phyloP scores from a whole-genome alignment of 2,329 filamentous ascomycete species.

The Pseudopyricularia cyperi region DNA sequence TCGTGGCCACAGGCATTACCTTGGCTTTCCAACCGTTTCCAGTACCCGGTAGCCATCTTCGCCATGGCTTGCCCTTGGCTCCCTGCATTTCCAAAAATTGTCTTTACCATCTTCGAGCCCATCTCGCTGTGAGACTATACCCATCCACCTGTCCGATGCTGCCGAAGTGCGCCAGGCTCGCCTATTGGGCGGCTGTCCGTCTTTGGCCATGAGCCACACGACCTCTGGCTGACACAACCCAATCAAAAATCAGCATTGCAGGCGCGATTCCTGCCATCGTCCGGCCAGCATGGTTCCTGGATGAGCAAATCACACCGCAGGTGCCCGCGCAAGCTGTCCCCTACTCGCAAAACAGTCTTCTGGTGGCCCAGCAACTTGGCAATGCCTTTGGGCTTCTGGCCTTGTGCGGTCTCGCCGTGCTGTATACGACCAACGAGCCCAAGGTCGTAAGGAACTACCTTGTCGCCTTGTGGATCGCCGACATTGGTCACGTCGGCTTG shows the following conservation, averaged over 20 bases:
- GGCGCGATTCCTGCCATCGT: slow-evolving; percentile 45
- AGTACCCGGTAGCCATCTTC: not conserved
- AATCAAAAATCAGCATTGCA: slow-evolving; percentile 32
- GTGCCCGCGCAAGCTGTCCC: slow-evolving; percentile 14
- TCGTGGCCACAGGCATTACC: not conserved
- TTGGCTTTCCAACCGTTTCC: not conserved
- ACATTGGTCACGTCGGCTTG: slow-evolving; percentile 54
- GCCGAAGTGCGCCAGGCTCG: not conserved
- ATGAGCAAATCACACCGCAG: slow-evolving; percentile 39
- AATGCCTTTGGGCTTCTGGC: slow-evolving; percentile 57
- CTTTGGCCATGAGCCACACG: not conserved
- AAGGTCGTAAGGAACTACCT: slow-evolving; percentile 56
- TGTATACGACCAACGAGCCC: slow-evolving; percentile 51
- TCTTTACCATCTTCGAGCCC: slow-evolving; percentile 58
- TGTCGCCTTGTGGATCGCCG: slow-evolving; percentile 49
- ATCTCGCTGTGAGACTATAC: slow-evolving; percentile 46
- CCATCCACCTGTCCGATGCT: not conserved
- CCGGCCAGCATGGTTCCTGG: slow-evolving; percentile 48
- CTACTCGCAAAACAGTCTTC: slow-evolving; percentile 31
- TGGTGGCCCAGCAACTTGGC: slow-evolving; percentile 55
- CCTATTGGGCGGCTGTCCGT: not conserved
- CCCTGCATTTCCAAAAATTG: slow-evolving; percentile 47
- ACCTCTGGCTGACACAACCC: not conserved
- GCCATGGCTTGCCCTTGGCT: slow-evolving; percentile 45
- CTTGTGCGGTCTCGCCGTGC: slow-evolving; percentile 48